phyloP scores from a whole-genome alignment of 129 eudicot genomes.

The Artemisia argyi region DNA sequence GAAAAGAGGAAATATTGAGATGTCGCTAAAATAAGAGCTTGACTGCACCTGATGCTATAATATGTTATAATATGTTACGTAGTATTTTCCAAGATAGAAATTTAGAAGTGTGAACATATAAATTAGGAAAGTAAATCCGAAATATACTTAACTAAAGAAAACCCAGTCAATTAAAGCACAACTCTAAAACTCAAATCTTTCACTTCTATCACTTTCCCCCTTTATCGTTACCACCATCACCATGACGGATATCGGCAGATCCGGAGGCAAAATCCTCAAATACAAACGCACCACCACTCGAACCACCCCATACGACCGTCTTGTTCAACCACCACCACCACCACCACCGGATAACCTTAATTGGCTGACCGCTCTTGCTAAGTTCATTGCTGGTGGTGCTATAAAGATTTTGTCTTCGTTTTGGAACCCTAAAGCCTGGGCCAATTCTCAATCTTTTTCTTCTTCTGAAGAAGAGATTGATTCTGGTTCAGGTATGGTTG shows the following conservation, averaged over 20 bases:
- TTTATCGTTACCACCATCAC: slow-evolving; percentile 3
- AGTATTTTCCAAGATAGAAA: too few species aligned
- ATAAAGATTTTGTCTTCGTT: not conserved
- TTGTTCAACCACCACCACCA: too few species aligned
- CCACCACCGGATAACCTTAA: slow-evolving; percentile 27
- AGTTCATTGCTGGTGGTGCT: not conserved
- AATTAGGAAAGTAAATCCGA: too few species aligned
- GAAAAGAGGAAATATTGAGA: too few species aligned
- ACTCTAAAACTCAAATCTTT: slow-evolving; percentile 26
- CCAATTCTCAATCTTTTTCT: not conserved
- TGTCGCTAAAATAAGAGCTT: too few species aligned
- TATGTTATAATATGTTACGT: too few species aligned
- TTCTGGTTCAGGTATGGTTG: slow-evolving; percentile 8
- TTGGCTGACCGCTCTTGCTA: slow-evolving; percentile 6
- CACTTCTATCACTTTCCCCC: not conserved
- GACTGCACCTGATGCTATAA: too few species aligned
- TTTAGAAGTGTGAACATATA: too few species aligned
- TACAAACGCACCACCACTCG: slow-evolving; percentile 32
- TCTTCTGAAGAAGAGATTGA: slow-evolving; percentile 7
- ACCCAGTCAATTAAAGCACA: too few species aligned
- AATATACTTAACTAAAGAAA: too few species aligned
- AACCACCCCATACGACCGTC: slow-evolving; percentile 66
- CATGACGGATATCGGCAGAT: slow-evolving; percentile 44
- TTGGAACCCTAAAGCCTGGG: slow-evolving; percentile 16
- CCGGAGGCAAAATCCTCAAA: slow-evolving; percentile 78